Evolutionary conservation across 1,284 basidiomycete genomes (phyloP), one percentile per base, ranked within the genome.

Genomic region (Megacollybia platyphylla): DNA sequence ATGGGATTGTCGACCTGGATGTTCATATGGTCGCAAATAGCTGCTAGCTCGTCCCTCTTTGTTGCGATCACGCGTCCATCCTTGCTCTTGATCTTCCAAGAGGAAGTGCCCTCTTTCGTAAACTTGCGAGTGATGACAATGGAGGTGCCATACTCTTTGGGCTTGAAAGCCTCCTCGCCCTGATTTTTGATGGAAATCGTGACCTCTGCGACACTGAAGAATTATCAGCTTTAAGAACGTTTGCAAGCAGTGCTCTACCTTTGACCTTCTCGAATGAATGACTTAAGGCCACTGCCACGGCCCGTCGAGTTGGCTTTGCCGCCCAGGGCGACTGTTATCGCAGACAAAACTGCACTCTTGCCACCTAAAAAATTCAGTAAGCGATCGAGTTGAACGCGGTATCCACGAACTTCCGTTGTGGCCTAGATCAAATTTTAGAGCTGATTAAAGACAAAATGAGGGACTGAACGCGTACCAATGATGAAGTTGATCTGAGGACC

Each of bases 1-100:
- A 97, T 80, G 0, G 93, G 93, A 54, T 97, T 97, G 57, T 98
- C 96, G 46, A 97, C 87, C 55, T 92, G 89, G 47, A 99, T 91
- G 55, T 90, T 89, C 79, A 94, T 93, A 53, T 92, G 86, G 55
- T 96, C 88, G 52, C 83, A 82, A 40, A 97, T 94, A 2, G 81
- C 75, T 32, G 87, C 73, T 17, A 98, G 64, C 55, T 96, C 90
- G 26, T 90, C 80, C 48, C 79, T 79, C 63, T 88, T 92, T n/a
- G 67, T 81, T 31, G 82, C 85, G 41, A 96, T 60, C 5, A 78
- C 59, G 45, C 69, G 74, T 24, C 78, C 79, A 17, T 80, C 74
- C 51, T 71, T 76, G 47, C 70, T 75, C 62, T 76, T 84, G 59
- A 98, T 88, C 61, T 86, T 94, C 79, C 91, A 97, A 0, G 70